Base-by-base conservation (phyloP, 345 rosid genomes). In the Carallia brachiata region DNA sequence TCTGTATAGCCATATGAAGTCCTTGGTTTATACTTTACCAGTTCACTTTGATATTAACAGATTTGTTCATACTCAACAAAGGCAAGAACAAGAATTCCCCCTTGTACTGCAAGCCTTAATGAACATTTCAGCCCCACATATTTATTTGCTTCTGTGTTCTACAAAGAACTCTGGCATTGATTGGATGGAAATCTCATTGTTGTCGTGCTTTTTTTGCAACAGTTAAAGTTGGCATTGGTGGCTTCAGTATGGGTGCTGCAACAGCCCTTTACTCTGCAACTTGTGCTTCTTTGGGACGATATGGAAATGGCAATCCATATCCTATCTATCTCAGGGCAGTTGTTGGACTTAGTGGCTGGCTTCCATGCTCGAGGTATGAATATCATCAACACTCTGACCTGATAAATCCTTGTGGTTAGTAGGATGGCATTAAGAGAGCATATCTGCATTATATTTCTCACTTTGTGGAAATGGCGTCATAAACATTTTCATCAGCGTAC, bases 181-280 rank as follows among this genome's bases (percentile, higher is more conserved):
- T 44, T 44, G 10, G 12, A 40, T 19, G 34, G 31, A 50, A 72
- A 57, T 4, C 16, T 54, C 36, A 67, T 48, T 27, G 6, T 3
- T 13, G 39, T 18, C 2, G 32, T 17, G 16, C n/a, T 15, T 57
- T 63, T 8, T 64, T 17, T 37, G 13, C 58, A 31, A 62, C 74
- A 77, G 80, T 77, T 36, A 77, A 77, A 72, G 73, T 77, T 50
- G 80, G 73, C n/a, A 68, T 77, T 52, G 80, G 80, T 40, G 80
- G 80, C 37, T 77, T 77, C 70, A 77, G 80, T 4, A 77, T 77
- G 77, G 80, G 80, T 52, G 80, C 67, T 31, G 80, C 80, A 58
- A 77, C 70, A 16, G 80, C 80, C 6, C 60, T 77, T 68, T 69
- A 77, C 50, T 77, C 80, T 18, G 80, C 77, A 34, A 77, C 70